A percentile compares a stretch with the other conserved stretches of the same genome.
Evolutionary conservation across 345 rosid genomes (phyloP).

Genomic region (Populus euphratica): DNA sequence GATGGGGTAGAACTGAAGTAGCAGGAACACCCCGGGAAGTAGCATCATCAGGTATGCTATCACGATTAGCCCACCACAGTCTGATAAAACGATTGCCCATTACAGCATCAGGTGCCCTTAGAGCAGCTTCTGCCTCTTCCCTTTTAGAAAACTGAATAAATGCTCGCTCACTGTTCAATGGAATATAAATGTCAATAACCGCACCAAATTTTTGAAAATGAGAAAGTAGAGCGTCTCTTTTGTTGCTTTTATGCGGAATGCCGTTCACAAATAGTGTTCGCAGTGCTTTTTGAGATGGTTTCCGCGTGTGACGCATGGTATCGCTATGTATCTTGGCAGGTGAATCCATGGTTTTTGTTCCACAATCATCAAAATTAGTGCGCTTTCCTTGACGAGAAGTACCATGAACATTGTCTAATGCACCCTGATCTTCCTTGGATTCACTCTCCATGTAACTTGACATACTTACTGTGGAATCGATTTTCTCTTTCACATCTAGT

Average conservation of each 20-base stretch:
- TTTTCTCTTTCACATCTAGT: conserved; percentile 53
- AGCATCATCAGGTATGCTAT: conserved; percentile 65
- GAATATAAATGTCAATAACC: conserved; percentile 84
- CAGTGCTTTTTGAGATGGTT: conserved; percentile 72
- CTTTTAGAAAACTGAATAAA: conserved; percentile 92
- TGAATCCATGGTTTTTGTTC: conserved; percentile 34
- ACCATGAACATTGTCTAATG: conserved; percentile 32
- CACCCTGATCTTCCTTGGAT: conserved; percentile 44
- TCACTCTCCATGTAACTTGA: conserved; percentile 52
- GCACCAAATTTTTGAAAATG: conserved; percentile 91
- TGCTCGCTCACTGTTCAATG: conserved; percentile 73
- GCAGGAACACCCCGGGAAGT: conserved; percentile 35
- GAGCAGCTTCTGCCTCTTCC: conserved; percentile 96
- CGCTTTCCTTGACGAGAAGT: conserved; percentile 48
- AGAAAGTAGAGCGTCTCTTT: conserved; percentile 73
- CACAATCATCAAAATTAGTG: conserved; percentile 36
- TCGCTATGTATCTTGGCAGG: conserved; percentile 45
- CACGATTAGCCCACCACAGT: conserved; percentile 98
- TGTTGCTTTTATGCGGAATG: conserved; percentile 77
- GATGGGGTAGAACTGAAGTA: conserved; percentile 37
- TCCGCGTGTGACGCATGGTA: conserved; percentile 38
- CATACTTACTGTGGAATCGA: conserved; percentile 35
- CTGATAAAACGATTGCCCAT: conserved; percentile 99
- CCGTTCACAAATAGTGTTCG: conserved; percentile 84
- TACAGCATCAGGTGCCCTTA: conserved; percentile 93